Base-by-base conservation (phyloP, 345 rosid species). In the Reutealis trisperma region DNA sequence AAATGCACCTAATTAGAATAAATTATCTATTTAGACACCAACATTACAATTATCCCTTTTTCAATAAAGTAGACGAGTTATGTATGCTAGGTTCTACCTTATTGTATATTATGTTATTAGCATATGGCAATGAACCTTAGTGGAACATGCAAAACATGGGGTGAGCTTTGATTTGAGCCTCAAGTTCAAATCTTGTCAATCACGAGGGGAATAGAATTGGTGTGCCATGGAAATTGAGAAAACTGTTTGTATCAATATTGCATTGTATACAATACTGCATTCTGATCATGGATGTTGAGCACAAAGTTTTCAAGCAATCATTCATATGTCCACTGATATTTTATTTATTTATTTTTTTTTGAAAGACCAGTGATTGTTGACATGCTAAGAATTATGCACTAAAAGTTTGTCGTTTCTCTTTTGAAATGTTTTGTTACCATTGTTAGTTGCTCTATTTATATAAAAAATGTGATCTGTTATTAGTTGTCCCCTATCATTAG, bases 401-500 rank as follows among this genome's bases (percentile, higher is more conserved):
- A n/a, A 67, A 37, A 42, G 65, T 11, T 37, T 59, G 2, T 70
- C 24, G 6, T 37, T 6, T 11, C 11, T 57, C 34, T 27, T 22
- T 22, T 8, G 14, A 22, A 8, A 4, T 9, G 15, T 42, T 60
- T 30, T 24, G 0, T 42, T 44, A 27, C 37, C 60, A 4, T 14
- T 1, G 41, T n/a, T 71, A 19, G 32, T 4, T 8, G 57, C 11
- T 65, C 49, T 37, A 37, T 37, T 37, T 37, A 37, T 37, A 15
- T 59, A 52, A 54, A 51, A 32, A 27, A 12, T n/a, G 22, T 45
- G 25, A 16, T 27, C 6, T 44, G 14, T 75, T 52, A 60, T 61
- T 32, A 18, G 32, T 49, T 19, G 12, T 18, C 27, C 72, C 45
- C 57, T 27, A 21, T 57, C 27, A 57, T n/a, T 84, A 90, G 94